Base-by-base conservation (phyloP, 768 basidiomycete genomes). In the Tubosaeta brunneosetosa region DNA sequence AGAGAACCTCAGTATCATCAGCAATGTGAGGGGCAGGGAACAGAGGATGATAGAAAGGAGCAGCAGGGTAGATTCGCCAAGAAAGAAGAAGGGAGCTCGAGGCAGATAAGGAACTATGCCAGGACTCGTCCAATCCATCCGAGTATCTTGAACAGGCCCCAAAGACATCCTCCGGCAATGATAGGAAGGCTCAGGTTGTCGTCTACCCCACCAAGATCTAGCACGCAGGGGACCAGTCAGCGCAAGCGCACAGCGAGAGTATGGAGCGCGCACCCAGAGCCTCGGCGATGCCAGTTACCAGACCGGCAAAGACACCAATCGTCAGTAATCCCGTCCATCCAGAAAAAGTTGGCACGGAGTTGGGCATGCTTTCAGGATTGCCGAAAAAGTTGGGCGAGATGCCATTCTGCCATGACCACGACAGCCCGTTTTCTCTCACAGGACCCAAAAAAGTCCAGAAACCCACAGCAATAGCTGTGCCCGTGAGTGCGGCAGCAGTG, bases 141-240 rank as follows among this genome's bases (percentile, higher is more conserved):
- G 3, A 76, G 61, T 16, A 71, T 53, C 57, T 73, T 76, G 70
- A 77, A 76, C 22, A 81, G 74, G 3, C 73, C 75, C 81, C 81
- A 85, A 29, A 85, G 66, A 58, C 81, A 77, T 2, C 82, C 88
- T 3, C 93, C 93, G 6, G 91, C 85, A 50, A 94, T 81, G 63
- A 95, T 84, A 4, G 94, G 94, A 25, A 97, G 71, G 8, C 91
- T 94, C 25, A 97, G 68, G 66, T 97, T 95, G 64, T 97, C 94
- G 62, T 97, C 94, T 36, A 92, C 65, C 0, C 78, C 80, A 16
- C 91, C 91, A 3, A 95, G 74, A 67, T 94, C 91, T 95, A 64
- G 38, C 12, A 29, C 0, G 29, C 43, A 36, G 47, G 45, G 36
- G 41, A 47, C 7, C 29, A 25, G 27, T 17, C 8, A 3, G 0